Base-by-base conservation (phyloP, 352 stramenopile species). In the Globisporangium rhizosaccharum region DNA sequence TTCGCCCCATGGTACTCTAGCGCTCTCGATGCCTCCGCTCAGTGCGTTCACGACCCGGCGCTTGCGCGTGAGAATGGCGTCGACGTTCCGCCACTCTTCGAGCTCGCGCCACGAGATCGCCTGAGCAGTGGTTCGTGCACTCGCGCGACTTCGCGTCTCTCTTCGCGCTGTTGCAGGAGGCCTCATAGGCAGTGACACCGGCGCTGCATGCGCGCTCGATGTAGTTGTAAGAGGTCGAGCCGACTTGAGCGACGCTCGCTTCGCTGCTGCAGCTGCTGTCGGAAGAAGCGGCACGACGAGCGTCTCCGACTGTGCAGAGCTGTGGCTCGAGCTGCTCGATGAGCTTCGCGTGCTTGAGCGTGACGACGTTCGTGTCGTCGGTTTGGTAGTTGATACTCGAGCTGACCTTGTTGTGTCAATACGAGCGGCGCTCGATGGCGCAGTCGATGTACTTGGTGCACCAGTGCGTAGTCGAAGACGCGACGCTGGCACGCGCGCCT, bases 61-160 rank as follows among this genome's bases (percentile, higher is more conserved):
- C 53, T 82, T 85, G 54, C 75, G 75, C 10, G 60, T 85, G 41
- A 87, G 63, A 23, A 85, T 76, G 7, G 74, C 28, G 41, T 85
- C 77, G 0, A 85, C 73, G 41, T 87, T 85, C 25, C 72, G 72
- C 77, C 75, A 87, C 42, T 87, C 73, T 17, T 76, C 66, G 30
- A 87, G 37, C 39, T 87, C 77, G 53, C 70, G 62, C 56, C 67
- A 72, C 12, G 75, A 77, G 28, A 64, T 53, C n/a, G n/a, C 15
- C 46, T 51, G n/a, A 14, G 48, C 26, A 33, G 48, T 41, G 9
- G 1, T 3, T n/a, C 15, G n/a, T 36, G 20, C 18, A 25, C 14
- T 17, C n/a, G 25, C 9, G 28, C 2, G 33, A 6, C 11, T n/a
- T 3, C 17, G 18, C 23, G 47, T 12, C 39, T 41, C 14, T 23